Conservation (phyloP, 371 early-diverging fungal genomes). For the Funneliformis caledonium region DNA sequence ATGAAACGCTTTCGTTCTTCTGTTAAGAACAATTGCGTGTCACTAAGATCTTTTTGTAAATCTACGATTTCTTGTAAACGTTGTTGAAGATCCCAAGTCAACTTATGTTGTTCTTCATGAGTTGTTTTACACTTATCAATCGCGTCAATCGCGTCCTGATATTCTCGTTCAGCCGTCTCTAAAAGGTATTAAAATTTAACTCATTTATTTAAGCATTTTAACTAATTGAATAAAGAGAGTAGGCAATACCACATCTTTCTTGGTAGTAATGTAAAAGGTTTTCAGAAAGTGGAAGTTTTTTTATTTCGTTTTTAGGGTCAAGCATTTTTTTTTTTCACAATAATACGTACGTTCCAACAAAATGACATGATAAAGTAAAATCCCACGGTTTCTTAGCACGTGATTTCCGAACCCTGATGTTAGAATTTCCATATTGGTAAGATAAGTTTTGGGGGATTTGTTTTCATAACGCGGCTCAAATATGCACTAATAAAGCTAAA, state of each 20-base stretch:
- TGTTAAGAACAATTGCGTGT: neutral
- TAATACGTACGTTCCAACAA: neutral
- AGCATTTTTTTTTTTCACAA: neutral
- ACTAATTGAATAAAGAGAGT: neutral
- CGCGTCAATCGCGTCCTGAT: constrained; percentile 15
- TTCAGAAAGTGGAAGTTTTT: constrained; percentile 27
- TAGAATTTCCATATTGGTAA: too few relatives aligned
- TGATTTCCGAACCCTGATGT: too few relatives aligned
- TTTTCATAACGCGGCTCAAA: too few relatives aligned
- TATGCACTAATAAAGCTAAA: neutral
- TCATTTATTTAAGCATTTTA: neutral
- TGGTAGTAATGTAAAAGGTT: constrained; percentile 19
- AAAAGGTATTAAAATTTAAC: neutral
- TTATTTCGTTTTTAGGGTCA: constrained; percentile 13
- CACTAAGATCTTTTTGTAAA: neutral
- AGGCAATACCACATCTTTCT: neutral
- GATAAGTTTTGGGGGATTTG: too few relatives aligned
- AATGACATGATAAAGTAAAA: too few relatives aligned
- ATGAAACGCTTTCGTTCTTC: constrained; percentile 11
- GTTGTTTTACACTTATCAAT: constrained; percentile 13
- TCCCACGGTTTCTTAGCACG: too few relatives aligned
- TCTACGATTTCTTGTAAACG: constrained; percentile 4
- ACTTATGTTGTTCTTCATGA: constrained; percentile 16
- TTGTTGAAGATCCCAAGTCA: constrained; percentile 15
- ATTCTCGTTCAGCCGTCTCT: constrained; percentile 14